Percentiles rank a stretch among this genome's conserved stretches.
Conservation (phyloP, 2,329 filamentous ascomycete genomes). For the Cladobotryum protrusum region DNA sequence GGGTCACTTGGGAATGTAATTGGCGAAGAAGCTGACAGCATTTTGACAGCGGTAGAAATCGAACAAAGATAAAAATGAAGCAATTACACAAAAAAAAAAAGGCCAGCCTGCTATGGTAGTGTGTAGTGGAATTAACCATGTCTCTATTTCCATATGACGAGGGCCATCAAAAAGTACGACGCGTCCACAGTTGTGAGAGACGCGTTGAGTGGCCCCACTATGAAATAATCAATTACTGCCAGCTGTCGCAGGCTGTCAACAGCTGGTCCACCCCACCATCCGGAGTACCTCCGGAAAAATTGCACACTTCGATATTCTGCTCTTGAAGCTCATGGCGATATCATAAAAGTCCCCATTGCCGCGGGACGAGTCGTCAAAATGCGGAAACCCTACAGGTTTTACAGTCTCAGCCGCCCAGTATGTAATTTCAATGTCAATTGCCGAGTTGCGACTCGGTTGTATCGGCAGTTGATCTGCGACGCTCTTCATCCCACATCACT, state of each 20-base stretch:
- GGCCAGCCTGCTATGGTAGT: neutral
- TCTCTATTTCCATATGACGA: neutral
- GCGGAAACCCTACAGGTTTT: conserved; percentile 55
- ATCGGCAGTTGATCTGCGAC: too few species aligned
- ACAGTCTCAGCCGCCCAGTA: conserved; percentile 61
- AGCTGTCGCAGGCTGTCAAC: neutral
- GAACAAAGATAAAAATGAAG: neutral
- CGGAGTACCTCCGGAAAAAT: conserved; percentile 9
- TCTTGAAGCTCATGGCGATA: conserved; percentile 7
- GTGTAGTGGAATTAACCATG: neutral
- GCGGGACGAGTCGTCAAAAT: conserved; percentile 32
- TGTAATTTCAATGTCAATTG: conserved; percentile 25
- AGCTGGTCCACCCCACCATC: neutral
- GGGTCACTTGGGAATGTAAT: conserved; percentile 50
- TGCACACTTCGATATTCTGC: conserved; percentile 5
- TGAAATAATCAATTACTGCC: neutral
- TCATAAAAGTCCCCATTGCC: conserved; percentile 11
- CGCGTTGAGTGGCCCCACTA: conserved; percentile 21
- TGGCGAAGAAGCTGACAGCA: conserved; percentile 57
- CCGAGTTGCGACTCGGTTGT: too few species aligned
- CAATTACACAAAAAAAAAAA: neutral
- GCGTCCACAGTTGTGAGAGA: conserved; percentile 13
- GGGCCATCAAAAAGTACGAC: conserved; percentile 8
- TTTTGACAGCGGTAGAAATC: conserved; percentile 25
- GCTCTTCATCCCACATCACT: neutral